Percentiles rank a stretch among this genome's conserved stretches.
Evolutionary conservation across 768 basidiomycete genomes (phyloP).

Genomic region (Suillus lakei): DNA sequence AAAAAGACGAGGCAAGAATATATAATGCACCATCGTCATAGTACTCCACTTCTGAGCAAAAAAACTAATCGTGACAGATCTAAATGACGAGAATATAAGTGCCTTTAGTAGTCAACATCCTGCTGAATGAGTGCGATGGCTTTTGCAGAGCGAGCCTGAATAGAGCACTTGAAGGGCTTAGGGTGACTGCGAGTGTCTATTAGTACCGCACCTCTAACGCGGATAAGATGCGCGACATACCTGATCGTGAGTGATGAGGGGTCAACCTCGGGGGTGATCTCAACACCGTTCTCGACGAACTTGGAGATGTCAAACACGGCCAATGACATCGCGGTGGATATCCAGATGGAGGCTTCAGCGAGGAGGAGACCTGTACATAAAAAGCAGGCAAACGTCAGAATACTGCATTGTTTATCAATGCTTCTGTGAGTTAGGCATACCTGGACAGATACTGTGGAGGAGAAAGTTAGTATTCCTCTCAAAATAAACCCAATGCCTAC

Average conservation of each 20-base stretch:
- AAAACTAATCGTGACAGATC: background rate
- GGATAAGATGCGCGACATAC: slow-evolving; percentile 32
- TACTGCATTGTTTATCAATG: slow-evolving; percentile 22
- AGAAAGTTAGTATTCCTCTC: slow-evolving; percentile 11
- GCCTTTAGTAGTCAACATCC: slow-evolving; percentile 37
- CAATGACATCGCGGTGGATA: slow-evolving; percentile 47
- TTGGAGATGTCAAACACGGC: slow-evolving; percentile 55
- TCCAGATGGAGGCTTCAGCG: slow-evolving; percentile 55
- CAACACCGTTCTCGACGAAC: slow-evolving; percentile 47
- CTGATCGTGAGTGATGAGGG: slow-evolving; percentile 68
- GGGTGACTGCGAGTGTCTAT: slow-evolving; percentile 49
- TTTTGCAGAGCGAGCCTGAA: slow-evolving; percentile 63
- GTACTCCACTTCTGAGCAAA: background rate
- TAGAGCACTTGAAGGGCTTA: slow-evolving; percentile 62
- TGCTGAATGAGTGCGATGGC: slow-evolving; percentile 58
- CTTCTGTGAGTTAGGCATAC: slow-evolving; percentile 14
- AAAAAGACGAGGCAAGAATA: background rate
- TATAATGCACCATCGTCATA: too few relatives aligned
- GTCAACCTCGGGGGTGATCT: slow-evolving; percentile 57
- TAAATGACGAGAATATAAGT: background rate
- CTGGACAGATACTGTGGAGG: slow-evolving; percentile 31
- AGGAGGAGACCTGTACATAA: slow-evolving; percentile 49
- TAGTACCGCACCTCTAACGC: background rate
- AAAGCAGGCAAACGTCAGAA: slow-evolving; percentile 18
- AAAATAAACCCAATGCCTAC: slow-evolving; percentile 26